Percentiles rank a stretch among this genome's conserved stretches.
Conservation (phyloP, 106 monocot species). For the Platanthera guangdongensis region DNA sequence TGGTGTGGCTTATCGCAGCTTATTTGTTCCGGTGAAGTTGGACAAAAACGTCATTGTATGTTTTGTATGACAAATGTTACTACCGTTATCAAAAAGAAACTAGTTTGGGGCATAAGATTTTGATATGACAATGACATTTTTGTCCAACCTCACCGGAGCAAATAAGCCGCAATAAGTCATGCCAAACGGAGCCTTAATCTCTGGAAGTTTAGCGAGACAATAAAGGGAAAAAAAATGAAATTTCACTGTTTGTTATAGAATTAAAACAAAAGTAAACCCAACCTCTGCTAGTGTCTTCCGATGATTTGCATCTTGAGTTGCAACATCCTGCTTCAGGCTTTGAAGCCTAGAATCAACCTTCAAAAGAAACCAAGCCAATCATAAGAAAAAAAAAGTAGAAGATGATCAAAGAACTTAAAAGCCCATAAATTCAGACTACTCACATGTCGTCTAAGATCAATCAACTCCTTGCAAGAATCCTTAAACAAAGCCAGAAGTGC, state of each 20-base stretch:
- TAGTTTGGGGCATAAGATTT: too few relatives aligned
- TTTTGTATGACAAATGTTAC: too few relatives aligned
- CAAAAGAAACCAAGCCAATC: not conserved
- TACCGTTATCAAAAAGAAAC: too few relatives aligned
- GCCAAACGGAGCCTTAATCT: too few relatives aligned
- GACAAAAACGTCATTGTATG: too few relatives aligned
- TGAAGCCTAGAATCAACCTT: constrained; percentile 86
- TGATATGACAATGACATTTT: too few relatives aligned
- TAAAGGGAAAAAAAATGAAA: not conserved
- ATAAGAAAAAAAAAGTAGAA: not conserved
- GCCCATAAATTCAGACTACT: not conserved
- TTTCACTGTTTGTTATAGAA: not conserved
- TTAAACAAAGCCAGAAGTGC: constrained; percentile 74
- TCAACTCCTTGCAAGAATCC: constrained; percentile 90
- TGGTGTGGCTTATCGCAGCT: too few relatives aligned
- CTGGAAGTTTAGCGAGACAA: not conserved
- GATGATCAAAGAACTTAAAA: not conserved
- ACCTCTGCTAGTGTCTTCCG: constrained; percentile 87
- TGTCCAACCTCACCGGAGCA: too few relatives aligned
- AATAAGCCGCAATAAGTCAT: too few relatives aligned
- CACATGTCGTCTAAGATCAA: constrained; percentile 81
- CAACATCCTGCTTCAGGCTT: constrained; percentile 84
- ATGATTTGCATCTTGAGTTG: constrained; percentile 75
- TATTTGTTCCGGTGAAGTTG: too few relatives aligned
- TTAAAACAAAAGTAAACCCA: constrained; percentile 9